Evolutionary conservation across 768 basidiomycete species (phyloP).

Genomic region (Tephrocybe sp.): DNA sequence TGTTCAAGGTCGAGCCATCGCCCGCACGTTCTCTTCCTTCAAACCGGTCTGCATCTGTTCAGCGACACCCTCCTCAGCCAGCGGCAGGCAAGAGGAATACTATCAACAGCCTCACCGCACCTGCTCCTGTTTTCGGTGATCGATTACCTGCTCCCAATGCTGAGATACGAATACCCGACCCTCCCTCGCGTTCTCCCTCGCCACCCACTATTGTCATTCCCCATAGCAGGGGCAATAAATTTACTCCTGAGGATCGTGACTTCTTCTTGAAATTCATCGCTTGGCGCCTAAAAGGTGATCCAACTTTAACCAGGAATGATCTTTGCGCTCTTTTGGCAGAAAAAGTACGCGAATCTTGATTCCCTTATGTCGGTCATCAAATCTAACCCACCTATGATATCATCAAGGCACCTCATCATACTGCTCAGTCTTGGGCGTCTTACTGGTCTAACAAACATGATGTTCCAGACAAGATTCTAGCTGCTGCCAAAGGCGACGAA

Average conservation of each 20-base stretch:
- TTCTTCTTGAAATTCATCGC: constrained; percentile 67
- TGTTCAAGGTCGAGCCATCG: constrained; percentile 36
- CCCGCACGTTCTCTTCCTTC: constrained; percentile 20
- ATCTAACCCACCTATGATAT: constrained; percentile 8
- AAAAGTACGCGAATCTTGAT: constrained; percentile 40
- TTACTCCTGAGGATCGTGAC: constrained; percentile 63
- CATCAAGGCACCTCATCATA: constrained; percentile 66
- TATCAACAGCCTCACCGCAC: constrained; percentile 61
- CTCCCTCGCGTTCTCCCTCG: constrained; percentile 68
- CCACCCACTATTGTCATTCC: constrained; percentile 57
- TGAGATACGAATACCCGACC: constrained; percentile 56
- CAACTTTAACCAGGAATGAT: constrained; percentile 50
- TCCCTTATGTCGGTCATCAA: constrained; percentile 1
- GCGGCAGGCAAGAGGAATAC: constrained; percentile 43
- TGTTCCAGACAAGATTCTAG: constrained; percentile 64
- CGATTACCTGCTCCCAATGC: constrained; percentile 62
- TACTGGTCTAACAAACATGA: constrained; percentile 69
- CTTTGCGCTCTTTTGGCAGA: constrained; percentile 54
- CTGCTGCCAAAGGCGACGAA: constrained; percentile 38
- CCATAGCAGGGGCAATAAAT: constrained; percentile 54
- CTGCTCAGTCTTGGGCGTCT: constrained; percentile 60
- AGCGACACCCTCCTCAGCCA: constrained; percentile 22
- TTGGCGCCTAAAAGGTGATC: constrained; percentile 59
- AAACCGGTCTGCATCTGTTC: constrained; percentile 24
- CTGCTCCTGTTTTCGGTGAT: constrained; percentile 43